Evolutionary conservation across 2,329 filamentous ascomycete genomes (phyloP), one percentile per base, ranked within the genome.

Genomic region (Monilinia vaccinii-corymbosi): DNA sequence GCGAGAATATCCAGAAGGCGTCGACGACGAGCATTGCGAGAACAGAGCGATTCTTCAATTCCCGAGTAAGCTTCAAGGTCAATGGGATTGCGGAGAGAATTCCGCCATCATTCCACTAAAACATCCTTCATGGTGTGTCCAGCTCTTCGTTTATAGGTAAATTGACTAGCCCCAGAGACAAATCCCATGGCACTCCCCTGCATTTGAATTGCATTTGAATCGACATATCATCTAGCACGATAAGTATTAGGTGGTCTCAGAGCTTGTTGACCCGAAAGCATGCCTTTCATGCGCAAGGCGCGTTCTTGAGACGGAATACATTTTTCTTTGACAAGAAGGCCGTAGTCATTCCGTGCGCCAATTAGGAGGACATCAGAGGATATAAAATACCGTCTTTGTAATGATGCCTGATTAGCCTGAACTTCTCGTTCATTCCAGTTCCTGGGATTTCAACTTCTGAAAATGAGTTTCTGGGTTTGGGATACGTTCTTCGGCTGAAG

Each of bases 101-200:
- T 45, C 21, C 61, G 42, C 62, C 60, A 64, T 23, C 60, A 38
- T 34, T 62, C 61, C 5, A 65, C 56, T 14, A 64, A 48, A 13
- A 36, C 58, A 42, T 60, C 60, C 55, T 65, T 65, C 60, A 64
- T 62, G 1, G 60, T 64, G 6, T 62, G 49, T 0, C 63, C 56
- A 13, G n/a, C 48, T 23, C 56, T 58, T 31, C 58, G 56, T 31
- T 65, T 65, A 14, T 65, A 63, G 3, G 58, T 64, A 5, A 62
- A 8, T 18, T 45, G 58, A 23, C 56, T 51, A 42, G 58, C 25
- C 14, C 28, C 47, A n/a, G 60, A 58, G 16, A 65, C 48, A 18
- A 64, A 42, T 25, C 55, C 56, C 36, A 64, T 44, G 11, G 56
- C 58, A 40, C 45, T 62, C 16, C 58, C 63, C 18, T 51, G 49